Conservation (phyloP, 2,329 filamentous ascomycete species). For the Aspergillus fumigatus region DNA sequence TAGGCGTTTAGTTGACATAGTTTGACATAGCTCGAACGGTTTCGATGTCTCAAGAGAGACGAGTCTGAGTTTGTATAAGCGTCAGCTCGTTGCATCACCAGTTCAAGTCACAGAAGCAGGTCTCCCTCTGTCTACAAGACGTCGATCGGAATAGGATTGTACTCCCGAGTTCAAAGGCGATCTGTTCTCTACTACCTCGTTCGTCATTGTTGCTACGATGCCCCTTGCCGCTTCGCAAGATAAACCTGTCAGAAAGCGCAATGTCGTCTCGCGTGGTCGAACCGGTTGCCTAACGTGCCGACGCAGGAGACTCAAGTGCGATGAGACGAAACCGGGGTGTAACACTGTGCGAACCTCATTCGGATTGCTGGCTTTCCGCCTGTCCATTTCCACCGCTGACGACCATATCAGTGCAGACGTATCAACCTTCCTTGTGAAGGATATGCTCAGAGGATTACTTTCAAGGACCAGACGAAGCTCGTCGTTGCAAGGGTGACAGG, state of each 20-base stretch:
- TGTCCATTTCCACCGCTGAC: background rate
- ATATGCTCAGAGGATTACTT: slow-evolving; percentile 13
- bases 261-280: slow-evolving; percentile 15
- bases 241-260: slow-evolving; percentile 9
- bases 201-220: background rate
- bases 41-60: background rate
- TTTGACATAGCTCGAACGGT: background rate
- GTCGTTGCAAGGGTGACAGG: slow-evolving; percentile 7
- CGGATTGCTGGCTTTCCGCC: background rate
- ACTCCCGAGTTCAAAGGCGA: background rate
- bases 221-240: background rate
- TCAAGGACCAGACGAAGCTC: slow-evolving; percentile 14
- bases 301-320: slow-evolving; percentile 9
- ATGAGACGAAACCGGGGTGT: slow-evolving; percentile 13
- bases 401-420: slow-evolving; percentile 8
- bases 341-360: slow-evolving; percentile 6
- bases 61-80: background rate
- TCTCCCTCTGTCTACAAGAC: background rate
- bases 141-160: background rate
- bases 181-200: background rate
- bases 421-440: slow-evolving; percentile 11
- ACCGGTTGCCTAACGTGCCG: slow-evolving; percentile 16
- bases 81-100: background rate
- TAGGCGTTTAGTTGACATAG: background rate
- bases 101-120: background rate